Evolutionary conservation across 768 basidiomycete genomes (phyloP).

Genomic region (Psilocybe cyanescens): DNA sequence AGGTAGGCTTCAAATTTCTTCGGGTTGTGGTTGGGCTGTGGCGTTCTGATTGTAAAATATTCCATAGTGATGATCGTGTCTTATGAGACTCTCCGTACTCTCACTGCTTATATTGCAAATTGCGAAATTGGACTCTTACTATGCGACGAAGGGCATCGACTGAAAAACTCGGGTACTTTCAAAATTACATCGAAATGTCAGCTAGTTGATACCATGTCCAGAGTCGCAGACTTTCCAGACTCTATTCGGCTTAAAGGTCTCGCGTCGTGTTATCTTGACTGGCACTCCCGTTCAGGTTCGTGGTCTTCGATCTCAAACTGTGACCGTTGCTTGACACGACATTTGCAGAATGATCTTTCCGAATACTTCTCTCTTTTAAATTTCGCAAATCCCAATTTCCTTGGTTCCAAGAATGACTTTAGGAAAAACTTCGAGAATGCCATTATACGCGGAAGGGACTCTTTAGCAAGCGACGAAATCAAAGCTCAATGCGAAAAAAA

Average conservation of each 20-base stretch:
- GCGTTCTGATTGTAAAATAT: neutral
- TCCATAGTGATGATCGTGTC: slow-evolving; percentile 96
- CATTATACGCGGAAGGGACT: slow-evolving; percentile 90
- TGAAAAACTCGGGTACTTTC: slow-evolving; percentile 89
- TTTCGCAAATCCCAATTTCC: slow-evolving; percentile 90
- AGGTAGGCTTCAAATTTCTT: slow-evolving; percentile 45
- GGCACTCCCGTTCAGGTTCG: slow-evolving; percentile 90
- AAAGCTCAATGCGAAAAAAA: slow-evolving; percentile 88
- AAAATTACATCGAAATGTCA: neutral
- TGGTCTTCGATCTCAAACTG: slow-evolving; percentile 3
- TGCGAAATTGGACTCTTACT: slow-evolving; percentile 91
- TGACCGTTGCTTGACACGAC: neutral
- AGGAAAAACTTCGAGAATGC: slow-evolving; percentile 93
- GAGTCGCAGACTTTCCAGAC: slow-evolving; percentile 90
- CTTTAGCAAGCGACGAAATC: slow-evolving; percentile 77
- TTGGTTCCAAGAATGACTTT: slow-evolving; percentile 89
- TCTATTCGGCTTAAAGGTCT: slow-evolving; percentile 81
- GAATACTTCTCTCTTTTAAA: slow-evolving; percentile 94
- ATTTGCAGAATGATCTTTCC: slow-evolving; percentile 80
- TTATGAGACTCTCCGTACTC: slow-evolving; percentile 90
- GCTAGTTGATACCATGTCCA: slow-evolving; percentile 27
- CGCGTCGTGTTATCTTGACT: slow-evolving; percentile 90
- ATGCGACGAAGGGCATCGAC: slow-evolving; percentile 95
- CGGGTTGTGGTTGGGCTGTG: slow-evolving; percentile 9
- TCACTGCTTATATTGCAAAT: slow-evolving; percentile 74